Percentiles rank a stretch among this genome's conserved stretches.
Conservation (phyloP, 352 stramenopile species). For the Phytophthora uliginosa region DNA sequence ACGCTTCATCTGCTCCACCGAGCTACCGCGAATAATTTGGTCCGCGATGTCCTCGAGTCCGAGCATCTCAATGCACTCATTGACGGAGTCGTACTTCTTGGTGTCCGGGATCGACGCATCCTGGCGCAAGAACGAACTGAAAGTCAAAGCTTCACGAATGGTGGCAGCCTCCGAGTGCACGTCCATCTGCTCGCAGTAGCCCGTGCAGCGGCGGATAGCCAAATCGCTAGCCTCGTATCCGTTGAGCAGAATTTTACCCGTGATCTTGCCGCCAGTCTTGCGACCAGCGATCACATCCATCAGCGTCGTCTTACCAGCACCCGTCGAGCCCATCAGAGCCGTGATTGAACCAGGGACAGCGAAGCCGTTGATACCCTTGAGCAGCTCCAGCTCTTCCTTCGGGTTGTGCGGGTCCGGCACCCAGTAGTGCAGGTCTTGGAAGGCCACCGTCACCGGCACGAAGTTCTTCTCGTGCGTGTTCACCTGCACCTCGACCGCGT, state of each 20-base stretch:
- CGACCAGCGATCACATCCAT: slow-evolving; percentile 1
- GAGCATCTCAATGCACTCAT: slow-evolving; percentile 36
- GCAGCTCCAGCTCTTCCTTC: slow-evolving; percentile 5
- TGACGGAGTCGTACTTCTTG: slow-evolving; percentile 34
- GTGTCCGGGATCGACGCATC: slow-evolving; percentile 27
- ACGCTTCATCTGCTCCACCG: slow-evolving; percentile 32
- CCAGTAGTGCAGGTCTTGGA: slow-evolving; percentile 24
- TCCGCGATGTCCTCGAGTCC: slow-evolving; percentile 40
- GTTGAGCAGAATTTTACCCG: slow-evolving; percentile 32
- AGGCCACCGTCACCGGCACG: slow-evolving; percentile 17
- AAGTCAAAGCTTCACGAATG: slow-evolving; percentile 79
- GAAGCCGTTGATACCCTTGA: slow-evolving; percentile 17
- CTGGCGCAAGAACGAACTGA: slow-evolving; percentile 81
- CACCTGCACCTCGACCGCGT: not conserved
- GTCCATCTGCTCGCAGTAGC: slow-evolving; percentile 89
- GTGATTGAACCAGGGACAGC: slow-evolving; percentile 3
- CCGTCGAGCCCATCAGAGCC: not conserved
- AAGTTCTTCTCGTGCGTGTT: slow-evolving; percentile 17
- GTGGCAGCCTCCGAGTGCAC: slow-evolving; percentile 77
- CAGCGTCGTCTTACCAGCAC: not conserved
- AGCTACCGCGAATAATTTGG: slow-evolving; percentile 40
- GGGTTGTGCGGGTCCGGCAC: slow-evolving; percentile 18
- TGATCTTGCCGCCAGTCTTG: not conserved
- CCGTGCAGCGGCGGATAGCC: slow-evolving; percentile 56
- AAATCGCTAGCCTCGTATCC: slow-evolving; percentile 52